phyloP scores from a whole-genome alignment of 305 asterid genomes.

The Fraxinus sp. region DNA sequence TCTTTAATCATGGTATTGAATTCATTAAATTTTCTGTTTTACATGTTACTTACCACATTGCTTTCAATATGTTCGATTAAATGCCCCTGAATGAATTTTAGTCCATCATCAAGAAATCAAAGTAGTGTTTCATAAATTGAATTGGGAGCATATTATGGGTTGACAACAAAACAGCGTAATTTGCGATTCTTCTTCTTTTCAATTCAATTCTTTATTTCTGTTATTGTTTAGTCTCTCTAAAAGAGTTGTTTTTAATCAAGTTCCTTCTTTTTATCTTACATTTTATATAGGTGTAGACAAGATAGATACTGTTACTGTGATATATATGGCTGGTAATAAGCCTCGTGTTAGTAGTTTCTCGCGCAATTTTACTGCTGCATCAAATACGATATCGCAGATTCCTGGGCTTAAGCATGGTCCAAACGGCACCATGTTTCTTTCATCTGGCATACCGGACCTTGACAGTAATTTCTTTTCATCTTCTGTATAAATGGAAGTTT shows the following conservation, averaged over 20 bases:
- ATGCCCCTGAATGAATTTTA: neutral
- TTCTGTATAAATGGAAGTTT: neutral
- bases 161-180: neutral
- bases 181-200: neutral
- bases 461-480: conserved; percentile 55
- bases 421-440: conserved; percentile 71
- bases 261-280: neutral
- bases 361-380: conserved; percentile 55
- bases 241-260: neutral
- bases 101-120: neutral
- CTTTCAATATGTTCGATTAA: conserved; percentile 23
- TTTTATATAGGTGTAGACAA: conserved; percentile 14
- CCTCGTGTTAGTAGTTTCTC: conserved; percentile 74
- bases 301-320: conserved; percentile 6
- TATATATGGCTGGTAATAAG: conserved; percentile 62
- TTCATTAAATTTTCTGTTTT: neutral
- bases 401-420: conserved; percentile 90
- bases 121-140: neutral
- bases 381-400: conserved; percentile 40
- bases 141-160: neutral
- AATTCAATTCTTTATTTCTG: neutral
- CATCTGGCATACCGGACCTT: conserved; percentile 84
- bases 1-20: neutral
- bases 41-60: neutral
- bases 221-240: conserved; percentile 4